Evolutionary conservation across 768 basidiomycete species (phyloP), one percentile per base, ranked within the genome.

Genomic region (Suillus sp.): DNA sequence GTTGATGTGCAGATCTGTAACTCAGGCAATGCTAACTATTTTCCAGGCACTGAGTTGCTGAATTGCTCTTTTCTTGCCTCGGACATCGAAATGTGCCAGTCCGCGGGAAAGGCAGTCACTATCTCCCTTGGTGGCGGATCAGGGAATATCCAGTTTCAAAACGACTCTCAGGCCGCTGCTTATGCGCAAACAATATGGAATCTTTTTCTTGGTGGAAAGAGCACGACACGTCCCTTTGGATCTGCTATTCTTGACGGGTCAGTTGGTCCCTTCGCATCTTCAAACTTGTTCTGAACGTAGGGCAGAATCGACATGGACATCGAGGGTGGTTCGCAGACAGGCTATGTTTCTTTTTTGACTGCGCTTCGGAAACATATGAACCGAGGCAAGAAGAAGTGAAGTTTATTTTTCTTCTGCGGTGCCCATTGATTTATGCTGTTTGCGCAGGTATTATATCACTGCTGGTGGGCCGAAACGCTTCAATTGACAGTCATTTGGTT

Each of bases 171-270:
- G 66, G 90, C 85, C 1, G 67, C 74, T 11, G 72, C 78, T 3
- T 91, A 89, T 70, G 90, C 86, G 0, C 78, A 86, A 58, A 85
- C 85, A 0, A 85, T 92, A 59, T 92, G 91, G 91, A 62, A 74
- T 57, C 63, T 88, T 54, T 90, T 91, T 72, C 77, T 92, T 32
- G 90, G 90, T 10, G 88, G 89, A 22, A 79, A 77, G 2, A 85
- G 83, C 65, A 71, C 72, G 30, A 88, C 84, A 20, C 81, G 90
- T 63, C 91, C 90, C 0, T 92, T 92, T 67, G 91, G 91, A 30
- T 74, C 66, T 65, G 91, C 89, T 1, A 81, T 90, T 57, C 79
- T 92, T 30, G 90, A 92, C 67, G 91, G 90, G 89, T 89, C 43
- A 13, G 72, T 65, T 66, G 38, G 58, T n/a, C 27, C 13, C 18